Evolutionary conservation across 2,329 filamentous ascomycete species (phyloP).

Genomic region (Corynespora cassiicola): DNA sequence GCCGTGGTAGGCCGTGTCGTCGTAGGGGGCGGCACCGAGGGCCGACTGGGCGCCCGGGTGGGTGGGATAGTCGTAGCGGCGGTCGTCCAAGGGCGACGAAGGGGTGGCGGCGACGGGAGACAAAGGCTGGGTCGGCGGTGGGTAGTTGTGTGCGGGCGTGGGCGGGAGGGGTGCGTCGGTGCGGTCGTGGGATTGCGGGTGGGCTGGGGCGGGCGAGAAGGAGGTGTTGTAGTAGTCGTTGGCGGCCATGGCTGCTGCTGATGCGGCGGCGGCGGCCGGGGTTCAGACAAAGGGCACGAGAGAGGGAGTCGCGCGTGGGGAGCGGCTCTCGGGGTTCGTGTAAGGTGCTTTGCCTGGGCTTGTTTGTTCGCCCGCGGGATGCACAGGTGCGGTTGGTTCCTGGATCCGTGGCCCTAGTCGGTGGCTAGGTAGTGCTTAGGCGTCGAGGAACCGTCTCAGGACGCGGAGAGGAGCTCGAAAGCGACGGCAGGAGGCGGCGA

Average conservation of each 20-base stretch:
- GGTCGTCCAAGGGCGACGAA: constrained; percentile 42
- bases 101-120: too few species aligned
- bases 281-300: not conserved
- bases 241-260: constrained; percentile 52
- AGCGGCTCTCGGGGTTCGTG: too few species aligned
- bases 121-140: constrained; percentile 36
- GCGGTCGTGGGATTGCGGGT: constrained; percentile 34
- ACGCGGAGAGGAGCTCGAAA: too few species aligned
- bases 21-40: constrained; percentile 62
- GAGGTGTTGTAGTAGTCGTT: constrained; percentile 68
- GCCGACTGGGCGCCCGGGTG: constrained; percentile 28
- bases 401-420: too few species aligned
- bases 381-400: too few species aligned
- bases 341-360: too few species aligned
- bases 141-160: constrained; percentile 29
- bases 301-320: not conserved
- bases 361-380: too few species aligned
- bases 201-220: constrained; percentile 39
- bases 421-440: too few species aligned
- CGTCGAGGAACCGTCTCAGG: too few species aligned
- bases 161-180: constrained; percentile 48
- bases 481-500: too few species aligned
- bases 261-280: not conserved
- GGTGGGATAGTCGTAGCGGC: constrained; percentile 58
- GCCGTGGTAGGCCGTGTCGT: constrained; percentile 65